Evolutionary conservation across 208 protist species (phyloP).

Genomic region (Trypanosoma theileri): DNA sequence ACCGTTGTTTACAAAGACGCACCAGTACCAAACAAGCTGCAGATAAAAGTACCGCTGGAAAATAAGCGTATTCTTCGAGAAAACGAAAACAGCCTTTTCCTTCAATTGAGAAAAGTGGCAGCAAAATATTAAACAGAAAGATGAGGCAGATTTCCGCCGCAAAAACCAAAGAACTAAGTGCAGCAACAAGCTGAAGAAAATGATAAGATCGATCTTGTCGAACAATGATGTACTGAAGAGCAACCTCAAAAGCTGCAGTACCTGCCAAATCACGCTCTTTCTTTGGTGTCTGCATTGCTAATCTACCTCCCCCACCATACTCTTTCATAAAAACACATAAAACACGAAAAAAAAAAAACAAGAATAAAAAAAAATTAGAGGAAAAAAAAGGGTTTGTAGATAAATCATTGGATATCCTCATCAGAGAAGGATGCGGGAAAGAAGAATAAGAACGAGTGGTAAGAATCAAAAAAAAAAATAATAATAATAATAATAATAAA

Average conservation of each 20-base stretch:
- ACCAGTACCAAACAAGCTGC: conserved; percentile 61
- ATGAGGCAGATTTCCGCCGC: conserved; percentile 47
- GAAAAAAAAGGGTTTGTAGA: background rate
- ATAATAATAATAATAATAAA: conserved; percentile 21
- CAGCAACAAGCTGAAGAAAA: conserved; percentile 73
- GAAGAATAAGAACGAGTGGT: background rate
- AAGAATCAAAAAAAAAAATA: conserved; percentile 18
- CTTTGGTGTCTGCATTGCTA: conserved; percentile 11
- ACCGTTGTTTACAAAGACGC: conserved; percentile 67
- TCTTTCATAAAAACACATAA: background rate
- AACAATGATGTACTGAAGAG: conserved; percentile 74
- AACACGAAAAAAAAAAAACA: conserved; percentile 10
- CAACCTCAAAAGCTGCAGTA: conserved; percentile 81
- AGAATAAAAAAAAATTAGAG: background rate
- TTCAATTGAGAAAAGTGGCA: conserved; percentile 44
- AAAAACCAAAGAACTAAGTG: conserved; percentile 66
- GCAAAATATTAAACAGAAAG: conserved; percentile 33
- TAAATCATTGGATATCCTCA: too few relatives aligned
- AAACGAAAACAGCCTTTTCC: conserved; percentile 8
- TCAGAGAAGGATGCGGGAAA: too few relatives aligned
- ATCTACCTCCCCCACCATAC: background rate
- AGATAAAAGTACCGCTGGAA: conserved; percentile 32
- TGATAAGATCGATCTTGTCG: conserved; percentile 86
- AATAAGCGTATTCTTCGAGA: conserved; percentile 26
- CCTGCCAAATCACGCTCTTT: conserved; percentile 82